Evolutionary conservation across 148 eudicot species (phyloP), one percentile per base, ranked within the genome.

Genomic region (Persicaria tinctoria): DNA sequence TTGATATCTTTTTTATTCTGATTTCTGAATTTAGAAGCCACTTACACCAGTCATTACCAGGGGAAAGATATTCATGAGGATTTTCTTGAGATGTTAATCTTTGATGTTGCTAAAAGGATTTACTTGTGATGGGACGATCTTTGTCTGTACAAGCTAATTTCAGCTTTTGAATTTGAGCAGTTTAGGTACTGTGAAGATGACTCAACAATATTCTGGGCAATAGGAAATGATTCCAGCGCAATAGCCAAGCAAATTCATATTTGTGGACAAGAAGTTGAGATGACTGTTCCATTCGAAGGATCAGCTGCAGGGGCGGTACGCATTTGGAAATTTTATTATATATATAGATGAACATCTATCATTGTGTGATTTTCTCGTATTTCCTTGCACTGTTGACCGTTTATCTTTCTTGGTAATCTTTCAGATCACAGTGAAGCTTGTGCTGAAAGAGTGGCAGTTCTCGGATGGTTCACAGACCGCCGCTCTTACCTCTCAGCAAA

Each of bases 401-500:
- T 54, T 54, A 32, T 32, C 41, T 64, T 64, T 64, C 27, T 4
- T 13, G 0, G 5, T 23, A 3, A 38, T 64, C 60, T 73, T 86
- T 83, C 92, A 95, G 98, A 82, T 95, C 86, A 81, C 50, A 7
- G 93, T 95, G 87, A 84, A 80, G 76, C 92, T 95, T 76, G 83
- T 87, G 46, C 70, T 92, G 45, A 92, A 90, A 82, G 99, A 95
- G 77, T 95, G 99, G 99, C 99, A 87, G 76, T 90, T 92, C 81
- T 76, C 97, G 3, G 94, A 90, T 83, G 99, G 97, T 75, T 87
- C 91, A 73, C 86, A 86, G 80, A 89, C 85, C 72, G 73, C 82
- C 50, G 81, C 63, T 76, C 80, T 80, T 74, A 79, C 83, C 73
- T 77, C 89, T 77, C 92, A 77, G 20, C 87, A 83, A 54, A 84